Base-by-base conservation (phyloP, 495 filamentous ascomycete species). In the Podospora pseudopauciseta region DNA sequence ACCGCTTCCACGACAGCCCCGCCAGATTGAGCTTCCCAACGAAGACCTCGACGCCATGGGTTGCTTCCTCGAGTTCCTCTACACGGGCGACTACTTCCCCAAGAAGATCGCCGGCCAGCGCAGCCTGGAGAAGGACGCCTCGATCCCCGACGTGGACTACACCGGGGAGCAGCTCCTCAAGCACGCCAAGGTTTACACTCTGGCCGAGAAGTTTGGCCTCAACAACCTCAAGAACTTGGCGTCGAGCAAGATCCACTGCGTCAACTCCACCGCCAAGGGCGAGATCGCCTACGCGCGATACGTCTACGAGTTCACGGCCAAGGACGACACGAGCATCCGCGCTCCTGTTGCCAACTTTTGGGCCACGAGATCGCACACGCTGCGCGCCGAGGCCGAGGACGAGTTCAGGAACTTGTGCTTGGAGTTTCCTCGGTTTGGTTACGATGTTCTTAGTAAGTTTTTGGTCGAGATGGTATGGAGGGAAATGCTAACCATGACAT, bases 261-360 rank as follows among this genome's bases (percentile, higher is more conserved):
- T 96, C 67, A 90, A 91, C 70, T 90, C 88, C 58, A 95, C 91
- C 2, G 91, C 93, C 27, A 88, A 88, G 76, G 94, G 92, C 73
- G 93, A 97, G 82, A 90, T 97, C 71, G 85, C 88, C 20, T 97
- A 97, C 77, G 93, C 94, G 3, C 87, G 92, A 66, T 97, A 92
- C 78, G 90, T 97, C 44, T 97, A 97, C 80, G 86, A 86, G 49
- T 88, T 90, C 78, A 95, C 92, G 20, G 70, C 77, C 34, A 79
- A 79, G 61, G 86, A 90, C 30, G 94, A 97, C 75, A 82, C 75
- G 0, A 85, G 86, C 0, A 92, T 97, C 68, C 87, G 94, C 62
- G 89, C 86, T 64, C 93, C 94, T 5, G 89, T 97, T 53, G 92
- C 92, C n/a, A 88, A 87, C 60, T 96, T 95, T 81, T 97, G 94